Evolutionary conservation across 306 rosid genomes (phyloP), one percentile per base, ranked within the genome.

Genomic region (Vachellia pachyceras): DNA sequence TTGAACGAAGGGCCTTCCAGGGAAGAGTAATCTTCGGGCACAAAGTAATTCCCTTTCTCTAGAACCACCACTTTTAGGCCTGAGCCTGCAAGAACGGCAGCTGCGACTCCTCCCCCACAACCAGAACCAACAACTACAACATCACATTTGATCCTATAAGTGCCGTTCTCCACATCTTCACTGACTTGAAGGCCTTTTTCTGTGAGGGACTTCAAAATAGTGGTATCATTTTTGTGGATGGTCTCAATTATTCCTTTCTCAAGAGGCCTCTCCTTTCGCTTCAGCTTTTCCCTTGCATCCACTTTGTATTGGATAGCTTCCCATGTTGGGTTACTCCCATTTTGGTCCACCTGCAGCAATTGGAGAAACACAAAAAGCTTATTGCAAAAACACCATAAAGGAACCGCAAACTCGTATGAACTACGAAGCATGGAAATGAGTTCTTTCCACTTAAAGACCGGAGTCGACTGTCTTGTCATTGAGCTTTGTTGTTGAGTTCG

Each of bases 41-140:
- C 91, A 83, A 93, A 95, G 20, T 95, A 93, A 77, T 91, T 91
- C 60, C 99, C 99, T 82, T 91, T 93, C 87, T 95, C 99, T 25
- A 95, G 83, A 72, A 95, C 77, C 0, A 93, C 41, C 49, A 95
- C 99, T 84, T 95, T 95, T 25, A 82, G 85, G 72, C 99, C 99
- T 0, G 98, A 85, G 40, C 87, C 83, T 70, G 98, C 98, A 54
- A 95, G 95, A 76, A 91, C 84, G 39, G 97, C 98, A 17, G 99
- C 99, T 39, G 99, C 99, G 81, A 95, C 98, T 72, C 99, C 98
- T 61, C 99, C 99, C 0, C 99, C 97, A 5, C 98, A 87, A 69
- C 99, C 99, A 6, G 99, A 95, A 50, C 99, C 98, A 3, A 91
- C 90, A 63, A 95, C 61, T 25, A 90, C 95, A 63, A 82, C 94